These are phyloP conservation scores for Tylopilus balloui DNA, from an alignment of 768 basidiomycete species.

Conservation along the genomic window DNA sequence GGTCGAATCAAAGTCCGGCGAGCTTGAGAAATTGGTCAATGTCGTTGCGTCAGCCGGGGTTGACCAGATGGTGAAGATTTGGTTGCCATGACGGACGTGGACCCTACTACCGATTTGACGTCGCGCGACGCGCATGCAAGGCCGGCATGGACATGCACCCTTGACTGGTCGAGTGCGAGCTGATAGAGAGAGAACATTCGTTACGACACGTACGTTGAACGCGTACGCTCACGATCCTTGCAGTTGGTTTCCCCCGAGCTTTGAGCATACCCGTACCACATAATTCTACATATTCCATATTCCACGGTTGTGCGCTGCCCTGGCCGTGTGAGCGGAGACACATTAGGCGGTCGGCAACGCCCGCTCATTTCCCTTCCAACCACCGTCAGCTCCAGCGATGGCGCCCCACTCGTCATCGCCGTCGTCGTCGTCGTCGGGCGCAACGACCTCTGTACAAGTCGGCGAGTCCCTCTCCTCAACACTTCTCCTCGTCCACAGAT, in stretches of 20 bases:
- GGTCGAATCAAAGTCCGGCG: conserved; percentile 28
- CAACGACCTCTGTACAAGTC: conserved; percentile 91
- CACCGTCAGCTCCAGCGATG: conserved; percentile 45
- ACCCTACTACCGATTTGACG: neutral
- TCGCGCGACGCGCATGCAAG: conserved; percentile 7
- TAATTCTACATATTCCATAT: conserved; percentile 25
- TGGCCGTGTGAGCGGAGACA: conserved; percentile 26
- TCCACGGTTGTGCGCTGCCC: neutral
- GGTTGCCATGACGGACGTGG: conserved; percentile 46
- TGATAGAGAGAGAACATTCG: conserved; percentile 15
- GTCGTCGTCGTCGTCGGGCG: conserved; percentile 51
- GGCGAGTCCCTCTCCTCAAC: conserved; percentile 54
- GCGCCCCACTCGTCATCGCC: conserved; percentile 47
- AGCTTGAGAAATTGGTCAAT: conserved; percentile 58
- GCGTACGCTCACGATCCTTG: conserved; percentile 32
- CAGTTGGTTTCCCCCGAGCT: conserved; percentile 14
- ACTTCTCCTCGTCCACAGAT: neutral
- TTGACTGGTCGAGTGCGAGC: conserved; percentile 9
- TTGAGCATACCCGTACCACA: conserved; percentile 35
- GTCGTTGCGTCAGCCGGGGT: conserved; percentile 67
- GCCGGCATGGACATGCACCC: conserved; percentile 13
- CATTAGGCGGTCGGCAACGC: conserved; percentile 22
- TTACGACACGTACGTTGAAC: conserved; percentile 24
- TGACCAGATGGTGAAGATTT: conserved; percentile 63
- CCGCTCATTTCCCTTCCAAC: conserved; percentile 29